Evolutionary conservation across 345 rosid genomes (phyloP), one percentile per base, ranked within the genome.

Genomic region (Dipteronia sinensis): DNA sequence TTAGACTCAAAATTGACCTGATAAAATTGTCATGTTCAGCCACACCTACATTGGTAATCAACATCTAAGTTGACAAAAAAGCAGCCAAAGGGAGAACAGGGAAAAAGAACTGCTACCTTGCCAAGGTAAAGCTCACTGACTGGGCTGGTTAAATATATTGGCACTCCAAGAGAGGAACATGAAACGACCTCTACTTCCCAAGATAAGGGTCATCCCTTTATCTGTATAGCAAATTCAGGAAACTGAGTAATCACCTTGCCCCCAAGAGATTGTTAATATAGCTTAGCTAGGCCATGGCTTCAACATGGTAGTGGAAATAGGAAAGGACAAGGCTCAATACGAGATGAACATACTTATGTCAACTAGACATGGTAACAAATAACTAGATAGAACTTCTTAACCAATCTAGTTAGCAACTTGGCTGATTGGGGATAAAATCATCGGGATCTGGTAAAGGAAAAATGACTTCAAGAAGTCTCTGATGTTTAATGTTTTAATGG

Each of bases 1-100:
- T 62, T 61, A 64, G 46, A 72, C 78, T 73, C 73, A 42, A 69
- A 67, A 69, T 73, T 67, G 27, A 64, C 66, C 78, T 20, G 11
- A 13, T 9, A 63, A 61, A 85, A 65, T 20, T 40, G 34, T 76
- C 56, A 73, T 16, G 72, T 61, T 70, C 67, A 9, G 38, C 71
- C 29, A 81, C 51, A 69, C 47, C 71, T 59, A 80, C 47, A 38
- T 72, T 9, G 34, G 40, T 42, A 42, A 1, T 12, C 77, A 72
- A 16, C 55, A 23, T 70, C 67, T 31, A 44, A n/a, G 71, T 34
- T 10, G 34, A 72, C 20, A 2, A 4, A 81, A 79, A 61, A 25
- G 47, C 42, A 51, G 16, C 59, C 49, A 59, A 44, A 62, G 62
- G 65, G 3, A 40, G 40, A 29, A 72, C 61, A 11, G 27, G 67